Evolutionary conservation across 768 basidiomycete species (phyloP).

Genomic region (Leccinum obscurum): DNA sequence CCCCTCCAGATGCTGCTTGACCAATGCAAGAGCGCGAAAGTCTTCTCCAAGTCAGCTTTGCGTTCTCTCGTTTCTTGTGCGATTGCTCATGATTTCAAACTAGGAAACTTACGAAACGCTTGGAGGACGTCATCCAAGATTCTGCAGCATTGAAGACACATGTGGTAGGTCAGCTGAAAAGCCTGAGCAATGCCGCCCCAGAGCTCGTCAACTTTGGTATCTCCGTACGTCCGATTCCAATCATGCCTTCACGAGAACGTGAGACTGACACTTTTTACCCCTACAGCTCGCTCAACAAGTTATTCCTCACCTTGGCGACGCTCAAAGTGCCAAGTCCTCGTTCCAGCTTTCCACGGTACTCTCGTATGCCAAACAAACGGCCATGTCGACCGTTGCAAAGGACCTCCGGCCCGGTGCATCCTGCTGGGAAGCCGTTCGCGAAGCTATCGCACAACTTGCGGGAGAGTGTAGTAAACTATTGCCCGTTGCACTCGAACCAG

Average conservation of each 20-base stretch:
- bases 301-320: constrained; percentile 81
- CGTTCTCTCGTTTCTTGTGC: not conserved
- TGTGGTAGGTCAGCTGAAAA: constrained; percentile 71
- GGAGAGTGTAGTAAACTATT: constrained; percentile 71
- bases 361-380: constrained; percentile 70
- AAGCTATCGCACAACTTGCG: constrained; percentile 66
- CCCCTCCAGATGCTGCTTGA: constrained; percentile 84
- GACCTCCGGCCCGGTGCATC: constrained; percentile 62
- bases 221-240: constrained; percentile 50
- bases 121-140: constrained; percentile 77
- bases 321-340: constrained; percentile 71
- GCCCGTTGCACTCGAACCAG: constrained; percentile 69
- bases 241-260: not conserved
- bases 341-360: constrained; percentile 77
- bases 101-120: constrained; percentile 84
- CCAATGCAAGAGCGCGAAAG: constrained; percentile 78
- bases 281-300: constrained; percentile 84
- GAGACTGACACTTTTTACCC: constrained; percentile 1
- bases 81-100: constrained; percentile 2
- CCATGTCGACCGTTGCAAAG: constrained; percentile 67
- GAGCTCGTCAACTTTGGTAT: constrained; percentile 92
- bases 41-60: constrained; percentile 65
- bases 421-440: constrained; percentile 77
- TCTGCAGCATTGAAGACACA: constrained; percentile 70
- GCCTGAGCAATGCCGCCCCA: constrained; percentile 68